Evolutionary conservation across 352 stramenopile species (phyloP).

Genomic region (Globisporangium spiculum): DNA sequence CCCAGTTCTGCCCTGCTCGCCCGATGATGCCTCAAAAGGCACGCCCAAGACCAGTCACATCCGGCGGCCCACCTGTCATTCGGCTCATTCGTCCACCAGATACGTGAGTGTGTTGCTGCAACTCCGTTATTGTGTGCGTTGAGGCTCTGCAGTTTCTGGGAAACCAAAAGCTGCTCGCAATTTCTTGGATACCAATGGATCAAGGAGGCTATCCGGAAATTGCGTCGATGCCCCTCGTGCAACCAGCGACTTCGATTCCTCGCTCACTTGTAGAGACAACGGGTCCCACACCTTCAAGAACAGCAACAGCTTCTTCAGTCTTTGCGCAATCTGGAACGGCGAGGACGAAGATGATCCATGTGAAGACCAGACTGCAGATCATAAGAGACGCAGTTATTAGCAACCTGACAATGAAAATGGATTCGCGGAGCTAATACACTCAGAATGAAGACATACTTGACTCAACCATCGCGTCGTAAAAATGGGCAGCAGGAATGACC

Average conservation of each 20-base stretch:
- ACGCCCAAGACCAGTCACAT: slow-evolving; percentile 34
- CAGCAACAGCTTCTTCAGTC: slow-evolving; percentile 46
- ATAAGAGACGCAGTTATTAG: neutral
- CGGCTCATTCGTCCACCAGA: slow-evolving; percentile 38
- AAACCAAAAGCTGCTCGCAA: slow-evolving; percentile 45
- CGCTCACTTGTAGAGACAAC: slow-evolving; percentile 21
- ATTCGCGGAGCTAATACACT: neutral
- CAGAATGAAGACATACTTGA: slow-evolving; percentile 23
- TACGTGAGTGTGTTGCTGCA: neutral
- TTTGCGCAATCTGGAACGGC: slow-evolving; percentile 41
- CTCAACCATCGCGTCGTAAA: slow-evolving; percentile 43
- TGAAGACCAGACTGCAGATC: slow-evolving; percentile 26
- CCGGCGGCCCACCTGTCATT: slow-evolving; percentile 38
- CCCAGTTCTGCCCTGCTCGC: slow-evolving; percentile 9
- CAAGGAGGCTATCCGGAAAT: slow-evolving; percentile 40
- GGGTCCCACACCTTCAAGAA: slow-evolving; percentile 60
- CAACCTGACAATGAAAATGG: neutral
- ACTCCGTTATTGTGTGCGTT: neutral
- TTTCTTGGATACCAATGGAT: slow-evolving; percentile 14
- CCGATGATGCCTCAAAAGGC: slow-evolving; percentile 10
- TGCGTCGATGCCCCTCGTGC: slow-evolving; percentile 22
- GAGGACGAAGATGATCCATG: slow-evolving; percentile 16
- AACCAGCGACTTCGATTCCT: slow-evolving; percentile 26
- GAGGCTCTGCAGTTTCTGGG: neutral
- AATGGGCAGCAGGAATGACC: slow-evolving; percentile 35